Base-by-base conservation (phyloP, 371 early-diverging fungal genomes). In the Mucor indicus region DNA sequence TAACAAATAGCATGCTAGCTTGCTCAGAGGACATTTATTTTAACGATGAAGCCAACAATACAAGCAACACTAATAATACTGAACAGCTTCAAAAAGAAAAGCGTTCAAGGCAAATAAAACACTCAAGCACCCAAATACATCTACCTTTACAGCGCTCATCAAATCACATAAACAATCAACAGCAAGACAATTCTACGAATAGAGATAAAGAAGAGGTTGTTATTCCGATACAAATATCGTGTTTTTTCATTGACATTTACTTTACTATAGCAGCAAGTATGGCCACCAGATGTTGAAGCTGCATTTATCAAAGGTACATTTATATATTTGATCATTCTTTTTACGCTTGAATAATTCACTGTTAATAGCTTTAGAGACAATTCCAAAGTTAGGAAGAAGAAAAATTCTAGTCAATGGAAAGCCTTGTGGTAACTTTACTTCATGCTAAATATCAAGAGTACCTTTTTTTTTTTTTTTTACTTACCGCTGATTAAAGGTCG, bases 241-340 rank as follows among this genome's bases (percentile, higher is more conserved):
- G 11, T 19, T 7, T 29, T 2, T 50, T 25, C 20, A 11, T 44
- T n/a, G 19, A n/a, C 22, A 30, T 42, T 36, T 15, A 17, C 31
- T 13, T 38, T 42, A 39, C 15, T 21, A 42, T 38, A 45, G 32
- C 69, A 64, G 25, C 82, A 85, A 67, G 87, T 86, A 11, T 87
- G 87, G 87, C 85, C 87, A 35, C 67, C 74, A 19, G 75, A 79
- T 57, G 79, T 87, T 5, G 87, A 87, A 57, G 72, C 82, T 20
- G 80, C 81, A 8, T 87, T 87, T 57, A 63, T 85, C 53, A 74
- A 81, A 72, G 84, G 84, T 84, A 79, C 55, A 61, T 21, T 17
- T 7, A 23, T 8, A 11, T 11, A 12, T 38, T 11, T 27, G 15
- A 19, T n/a, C n/a, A n/a, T n/a, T n/a, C n/a, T n/a, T n/a, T n/a